These are phyloP conservation scores for Somion occarium DNA, from an alignment of 1,284 basidiomycete genomes.

Conservation along the genomic window DNA sequence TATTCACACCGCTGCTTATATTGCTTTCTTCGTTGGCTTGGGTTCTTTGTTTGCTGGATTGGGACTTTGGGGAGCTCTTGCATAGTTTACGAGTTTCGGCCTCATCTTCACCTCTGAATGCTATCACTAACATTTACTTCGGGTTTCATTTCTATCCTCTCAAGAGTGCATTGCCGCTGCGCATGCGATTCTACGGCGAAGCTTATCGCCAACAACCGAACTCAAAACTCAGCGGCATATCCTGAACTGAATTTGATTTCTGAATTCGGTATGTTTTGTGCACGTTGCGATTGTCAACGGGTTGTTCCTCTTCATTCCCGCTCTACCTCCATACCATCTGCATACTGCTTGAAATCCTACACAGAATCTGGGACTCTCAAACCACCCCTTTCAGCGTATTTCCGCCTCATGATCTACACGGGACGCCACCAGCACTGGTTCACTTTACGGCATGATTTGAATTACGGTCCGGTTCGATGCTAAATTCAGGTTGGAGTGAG, in stretches of 20 bases:
- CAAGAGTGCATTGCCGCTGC: too few relatives aligned
- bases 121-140: too few relatives aligned
- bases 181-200: too few relatives aligned
- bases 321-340: neutral
- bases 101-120: too few relatives aligned
- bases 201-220: too few relatives aligned
- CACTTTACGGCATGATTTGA: neutral
- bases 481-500: too few relatives aligned
- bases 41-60: slow-evolving; percentile 64
- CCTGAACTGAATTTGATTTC: too few relatives aligned
- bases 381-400: neutral
- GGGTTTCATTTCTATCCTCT: too few relatives aligned
- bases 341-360: neutral
- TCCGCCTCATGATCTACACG: neutral
- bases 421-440: neutral
- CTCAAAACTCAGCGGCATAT: too few relatives aligned
- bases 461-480: neutral
- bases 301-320: neutral
- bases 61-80: slow-evolving; percentile 59
- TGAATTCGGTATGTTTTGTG: neutral
- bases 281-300: neutral
- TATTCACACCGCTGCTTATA: slow-evolving; percentile 65
- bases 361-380: neutral
- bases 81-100: slow-evolving; percentile 26
- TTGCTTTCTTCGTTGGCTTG: slow-evolving; percentile 55